phyloP scores from a whole-genome alignment of 73 alveolate species.

The Tetrahymena borealis region DNA sequence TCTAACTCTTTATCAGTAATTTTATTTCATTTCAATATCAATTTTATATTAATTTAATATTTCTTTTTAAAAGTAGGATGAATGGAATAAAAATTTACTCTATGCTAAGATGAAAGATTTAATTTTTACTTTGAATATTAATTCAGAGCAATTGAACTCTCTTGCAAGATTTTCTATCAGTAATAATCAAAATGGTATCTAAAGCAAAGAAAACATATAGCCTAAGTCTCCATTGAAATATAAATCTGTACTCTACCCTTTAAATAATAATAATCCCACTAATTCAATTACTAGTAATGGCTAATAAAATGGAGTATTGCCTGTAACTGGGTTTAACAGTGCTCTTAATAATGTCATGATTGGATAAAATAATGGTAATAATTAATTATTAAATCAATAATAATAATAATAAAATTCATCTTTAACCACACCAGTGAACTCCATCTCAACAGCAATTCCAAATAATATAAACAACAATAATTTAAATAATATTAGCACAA shows the following conservation, averaged over 20 bases:
- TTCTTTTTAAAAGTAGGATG: background rate
- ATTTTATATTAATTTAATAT: background rate
- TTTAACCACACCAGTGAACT: background rate
- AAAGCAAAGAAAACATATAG: background rate
- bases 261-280: background rate
- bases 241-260: background rate
- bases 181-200: background rate
- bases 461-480: background rate
- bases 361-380: background rate
- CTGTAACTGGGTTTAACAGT: background rate
- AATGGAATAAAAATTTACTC: background rate
- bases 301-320: background rate
- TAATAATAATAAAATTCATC: background rate
- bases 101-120: background rate
- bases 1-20: background rate
- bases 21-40: background rate
- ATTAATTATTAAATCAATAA: no score
- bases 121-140: background rate
- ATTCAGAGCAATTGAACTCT: background rate
- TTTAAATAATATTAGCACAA: background rate
- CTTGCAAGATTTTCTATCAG: background rate
- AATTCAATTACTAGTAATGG: no score
- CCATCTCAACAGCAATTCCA: background rate
- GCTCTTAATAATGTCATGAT: background rate
- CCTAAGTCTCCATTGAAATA: background rate